These are phyloP conservation scores for Carex pumila DNA, from an alignment of 176 grass and related monocot genomes.

Conservation along the genomic window DNA sequence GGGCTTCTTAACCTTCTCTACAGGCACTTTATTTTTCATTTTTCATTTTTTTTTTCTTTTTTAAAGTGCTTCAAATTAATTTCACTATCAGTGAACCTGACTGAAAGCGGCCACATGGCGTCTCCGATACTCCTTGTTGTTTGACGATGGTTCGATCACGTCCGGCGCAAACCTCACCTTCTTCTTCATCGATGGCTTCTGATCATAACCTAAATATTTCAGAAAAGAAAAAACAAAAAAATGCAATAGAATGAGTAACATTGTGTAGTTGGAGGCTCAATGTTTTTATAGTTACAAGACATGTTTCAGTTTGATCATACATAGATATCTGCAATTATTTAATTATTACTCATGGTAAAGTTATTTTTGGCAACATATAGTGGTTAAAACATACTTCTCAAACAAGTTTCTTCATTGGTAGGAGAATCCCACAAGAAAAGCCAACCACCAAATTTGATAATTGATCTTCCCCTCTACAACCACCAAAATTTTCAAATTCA, in stretches of 20 bases:
- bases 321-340: neutral
- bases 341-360: neutral
- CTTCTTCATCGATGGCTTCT: slow-evolving; percentile 22
- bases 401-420: slow-evolving; percentile 2
- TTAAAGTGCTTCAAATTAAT: neutral
- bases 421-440: slow-evolving; percentile 20
- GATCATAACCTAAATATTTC: neutral
- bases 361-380: neutral
- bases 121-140: slow-evolving; percentile 43
- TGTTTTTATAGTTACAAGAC: neutral
- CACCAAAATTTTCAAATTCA: neutral
- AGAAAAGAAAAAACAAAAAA: neutral
- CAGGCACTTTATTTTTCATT: neutral
- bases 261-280: neutral
- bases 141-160: slow-evolving; percentile 50
- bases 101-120: neutral
- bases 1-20: slow-evolving; percentile 9
- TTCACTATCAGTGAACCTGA: neutral
- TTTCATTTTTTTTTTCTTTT: neutral
- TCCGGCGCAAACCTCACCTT: slow-evolving; percentile 71
- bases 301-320: slow-evolving; percentile 13
- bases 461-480: neutral
- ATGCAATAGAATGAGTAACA: neutral
- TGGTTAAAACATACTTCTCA: neutral
- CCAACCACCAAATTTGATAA: neutral